Percentiles rank a stretch among this genome's conserved stretches.
phyloP scores from a whole-genome alignment of 2,329 filamentous ascomycete genomes.

The Ilyonectria destructans region DNA sequence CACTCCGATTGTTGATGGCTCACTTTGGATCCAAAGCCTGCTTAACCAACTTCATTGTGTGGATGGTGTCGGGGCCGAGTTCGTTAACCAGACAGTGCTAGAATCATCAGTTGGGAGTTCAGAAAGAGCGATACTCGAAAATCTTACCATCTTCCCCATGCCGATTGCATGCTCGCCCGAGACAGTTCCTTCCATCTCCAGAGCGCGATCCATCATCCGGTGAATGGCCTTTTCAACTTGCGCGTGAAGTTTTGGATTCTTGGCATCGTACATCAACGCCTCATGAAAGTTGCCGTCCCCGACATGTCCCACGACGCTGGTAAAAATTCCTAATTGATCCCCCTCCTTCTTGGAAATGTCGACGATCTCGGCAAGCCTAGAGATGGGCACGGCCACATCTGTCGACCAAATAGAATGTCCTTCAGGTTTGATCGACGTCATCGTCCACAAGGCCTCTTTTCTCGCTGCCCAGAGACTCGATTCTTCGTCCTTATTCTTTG shows the following conservation, averaged over 20 bases:
- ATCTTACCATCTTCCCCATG: slow-evolving; percentile 28
- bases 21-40: slow-evolving; percentile 29
- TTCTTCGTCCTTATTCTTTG: slow-evolving; percentile 24
- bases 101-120: neutral
- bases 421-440: slow-evolving; percentile 75
- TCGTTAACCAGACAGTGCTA: slow-evolving; percentile 25
- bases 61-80: slow-evolving; percentile 18
- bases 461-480: slow-evolving; percentile 78
- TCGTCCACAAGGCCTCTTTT: slow-evolving; percentile 82
- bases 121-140: neutral
- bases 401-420: slow-evolving; percentile 82
- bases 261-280: slow-evolving; percentile 55
- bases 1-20: neutral
- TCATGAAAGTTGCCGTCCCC: slow-evolving; percentile 84
- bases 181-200: slow-evolving; percentile 79
- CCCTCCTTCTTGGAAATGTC: slow-evolving; percentile 79
- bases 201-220: slow-evolving; percentile 76
- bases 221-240: slow-evolving; percentile 53
- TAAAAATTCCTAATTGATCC: slow-evolving; percentile 73
- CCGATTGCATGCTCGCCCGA: slow-evolving; percentile 78
- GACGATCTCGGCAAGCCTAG: slow-evolving; percentile 72
- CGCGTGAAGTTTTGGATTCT: slow-evolving; percentile 5
- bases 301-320: slow-evolving; percentile 79
- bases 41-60: slow-evolving; percentile 25
- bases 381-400: slow-evolving; percentile 85